phyloP scores from a whole-genome alignment of 768 basidiomycete species.

The Trametes cinnabarina region DNA sequence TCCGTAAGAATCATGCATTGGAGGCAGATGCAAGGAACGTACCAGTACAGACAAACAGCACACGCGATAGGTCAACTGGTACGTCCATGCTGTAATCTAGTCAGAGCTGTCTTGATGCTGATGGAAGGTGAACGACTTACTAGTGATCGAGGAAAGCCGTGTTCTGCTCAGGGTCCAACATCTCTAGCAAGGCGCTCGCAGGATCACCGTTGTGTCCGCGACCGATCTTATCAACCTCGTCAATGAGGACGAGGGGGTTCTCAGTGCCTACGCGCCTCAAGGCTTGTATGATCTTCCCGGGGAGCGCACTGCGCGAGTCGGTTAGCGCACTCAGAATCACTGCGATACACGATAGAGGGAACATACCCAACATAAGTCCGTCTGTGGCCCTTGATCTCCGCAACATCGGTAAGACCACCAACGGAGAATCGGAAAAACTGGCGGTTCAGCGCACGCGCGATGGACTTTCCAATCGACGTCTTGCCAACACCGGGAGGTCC shows the following conservation, averaged over 20 bases:
- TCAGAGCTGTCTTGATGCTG: background rate
- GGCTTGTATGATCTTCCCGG: constrained; percentile 94
- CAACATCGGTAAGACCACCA: constrained; percentile 94
- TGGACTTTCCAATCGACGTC: constrained; percentile 93
- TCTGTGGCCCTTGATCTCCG: constrained; percentile 98
- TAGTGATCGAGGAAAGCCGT: constrained; percentile 93
- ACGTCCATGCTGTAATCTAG: constrained; percentile 76
- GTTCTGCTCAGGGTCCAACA: constrained; percentile 96
- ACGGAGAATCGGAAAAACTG: constrained; percentile 98
- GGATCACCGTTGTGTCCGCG: constrained; percentile 91
- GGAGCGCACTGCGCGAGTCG: constrained; percentile 60
- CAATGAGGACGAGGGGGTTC: constrained; percentile 91
- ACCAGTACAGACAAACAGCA: constrained; percentile 95
- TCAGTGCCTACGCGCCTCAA: constrained; percentile 91
- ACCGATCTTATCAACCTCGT: constrained; percentile 96
- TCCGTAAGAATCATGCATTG: background rate
- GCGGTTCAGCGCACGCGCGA: constrained; percentile 84
- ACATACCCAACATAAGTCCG: constrained; percentile 91
- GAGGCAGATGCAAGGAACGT: constrained; percentile 8
- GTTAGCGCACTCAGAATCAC: constrained; percentile 27
- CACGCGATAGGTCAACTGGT: constrained; percentile 91
- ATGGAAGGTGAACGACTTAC: constrained; percentile 44
- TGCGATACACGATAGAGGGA: too few species aligned
- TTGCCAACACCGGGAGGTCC: constrained; percentile 99
- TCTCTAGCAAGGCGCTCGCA: constrained; percentile 85